phyloP scores from a whole-genome alignment of 1,284 basidiomycete species.

The Caloboletus inedulis region DNA sequence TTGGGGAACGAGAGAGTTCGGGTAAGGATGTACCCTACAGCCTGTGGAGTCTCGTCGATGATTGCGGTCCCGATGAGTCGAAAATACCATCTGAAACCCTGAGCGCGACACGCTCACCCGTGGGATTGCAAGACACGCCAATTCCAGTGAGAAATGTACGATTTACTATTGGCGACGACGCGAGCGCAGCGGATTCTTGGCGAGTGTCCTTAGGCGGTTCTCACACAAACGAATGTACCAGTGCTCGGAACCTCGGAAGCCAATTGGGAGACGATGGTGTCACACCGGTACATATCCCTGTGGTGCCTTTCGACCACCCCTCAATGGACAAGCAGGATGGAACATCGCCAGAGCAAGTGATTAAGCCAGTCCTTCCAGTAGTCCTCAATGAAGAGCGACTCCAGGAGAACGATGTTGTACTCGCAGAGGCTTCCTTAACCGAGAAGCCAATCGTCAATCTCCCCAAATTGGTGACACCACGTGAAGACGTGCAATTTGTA shows the following conservation, averaged over 20 bases:
- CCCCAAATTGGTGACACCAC: constrained; percentile 6
- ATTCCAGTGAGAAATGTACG: background rate
- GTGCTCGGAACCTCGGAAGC: background rate
- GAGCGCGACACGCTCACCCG: background rate
- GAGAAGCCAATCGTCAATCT: constrained; percentile 15
- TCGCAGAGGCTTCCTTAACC: background rate
- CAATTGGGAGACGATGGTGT: background rate
- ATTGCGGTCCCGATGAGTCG: background rate
- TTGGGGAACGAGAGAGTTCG: background rate
- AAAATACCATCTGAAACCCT: background rate
- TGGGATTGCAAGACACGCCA: background rate
- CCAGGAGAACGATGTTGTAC: background rate
- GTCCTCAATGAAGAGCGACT: background rate
- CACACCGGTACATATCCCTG: background rate
- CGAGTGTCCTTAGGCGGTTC: background rate
- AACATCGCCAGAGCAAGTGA: background rate
- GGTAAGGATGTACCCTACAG: background rate
- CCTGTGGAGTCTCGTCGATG: background rate
- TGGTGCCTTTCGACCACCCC: background rate
- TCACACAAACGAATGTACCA: background rate
- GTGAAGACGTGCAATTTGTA: background rate
- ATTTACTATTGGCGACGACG: background rate
- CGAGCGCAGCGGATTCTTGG: background rate
- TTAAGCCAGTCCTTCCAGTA: background rate
- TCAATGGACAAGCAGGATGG: background rate